Base-by-base conservation (phyloP, 148 eudicot species). In the Heliosperma pusillum region DNA sequence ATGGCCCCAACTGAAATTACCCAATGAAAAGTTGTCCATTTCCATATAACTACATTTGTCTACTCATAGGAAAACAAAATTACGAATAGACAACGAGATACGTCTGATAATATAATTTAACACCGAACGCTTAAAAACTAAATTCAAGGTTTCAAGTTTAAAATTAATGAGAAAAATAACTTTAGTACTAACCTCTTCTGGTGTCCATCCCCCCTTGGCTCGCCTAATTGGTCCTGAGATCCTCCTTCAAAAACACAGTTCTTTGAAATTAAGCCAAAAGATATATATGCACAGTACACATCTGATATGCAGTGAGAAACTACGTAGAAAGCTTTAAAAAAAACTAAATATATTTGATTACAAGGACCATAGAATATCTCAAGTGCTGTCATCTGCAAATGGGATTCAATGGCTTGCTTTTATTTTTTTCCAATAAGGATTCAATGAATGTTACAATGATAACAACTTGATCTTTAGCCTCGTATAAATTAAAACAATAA, bases 131-230 rank as follows among this genome's bases (percentile, higher is more conserved):
- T 7, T 4, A 19, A 19, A 33, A 10, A 63, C 1, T 4, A 12
- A 69, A 50, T 67, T 20, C 4, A 70, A 25, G 73, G 22, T 2
- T 50, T 70, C 5, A 52, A 13, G 10, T 53, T 69, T 69, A 29
- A 69, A 44, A 58, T 22, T 22, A 29, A 69, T 3, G 24, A 72
- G 75, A 15, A 42, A 19, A 17, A 20, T 15, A 45, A 63, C 20
- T 63, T 22, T 27, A 47, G 52, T 55, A 74, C 81, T 79, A 72
- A 93, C 98, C 97, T 93, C 98, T 88, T 93, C 89, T 7, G 90
- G 90, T 72, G 98, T 93, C 98, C 98, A 93, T 71, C 98, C 97
- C 52, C 98, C 98, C 85, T 91, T 93, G 45, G 98, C 98, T 88
- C 97, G 86, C 74, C 98, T 88, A 77, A 93, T 93, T 29, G 98